phyloP scores from a whole-genome alignment of 1,284 basidiomycete genomes.

The Megacollybia platyphylla region DNA sequence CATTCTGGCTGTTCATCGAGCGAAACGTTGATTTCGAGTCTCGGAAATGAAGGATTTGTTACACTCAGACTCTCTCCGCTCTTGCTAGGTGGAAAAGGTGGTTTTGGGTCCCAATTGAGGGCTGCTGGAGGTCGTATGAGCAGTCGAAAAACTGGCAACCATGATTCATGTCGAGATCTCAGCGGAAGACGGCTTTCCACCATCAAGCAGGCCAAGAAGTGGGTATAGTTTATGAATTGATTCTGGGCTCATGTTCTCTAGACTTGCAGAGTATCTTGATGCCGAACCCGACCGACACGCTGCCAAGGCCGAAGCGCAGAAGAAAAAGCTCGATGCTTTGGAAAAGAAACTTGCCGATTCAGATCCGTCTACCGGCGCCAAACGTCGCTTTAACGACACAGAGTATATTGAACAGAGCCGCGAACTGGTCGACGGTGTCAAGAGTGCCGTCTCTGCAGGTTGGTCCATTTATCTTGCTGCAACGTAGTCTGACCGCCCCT shows the following conservation, averaged over 20 bases:
- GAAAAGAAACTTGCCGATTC: conserved; percentile 72
- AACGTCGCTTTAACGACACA: conserved; percentile 85
- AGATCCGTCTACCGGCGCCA: conserved; percentile 22
- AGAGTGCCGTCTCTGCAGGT: conserved; percentile 83
- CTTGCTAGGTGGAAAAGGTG: conserved; percentile 88
- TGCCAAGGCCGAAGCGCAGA: conserved; percentile 69
- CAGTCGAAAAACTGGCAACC: conserved; percentile 88
- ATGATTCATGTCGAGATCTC: conserved; percentile 90
- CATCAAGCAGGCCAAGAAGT: conserved; percentile 94
- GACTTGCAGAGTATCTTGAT: conserved; percentile 84
- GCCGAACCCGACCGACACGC: conserved; percentile 74
- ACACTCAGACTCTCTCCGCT: conserved; percentile 57
- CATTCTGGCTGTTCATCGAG: conserved; percentile 33
- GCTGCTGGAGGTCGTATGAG: conserved; percentile 98
- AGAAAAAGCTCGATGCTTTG: conserved; percentile 75
- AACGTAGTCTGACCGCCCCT: conserved; percentile 5
- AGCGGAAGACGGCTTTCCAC: conserved; percentile 85
- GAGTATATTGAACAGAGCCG: conserved; percentile 87
- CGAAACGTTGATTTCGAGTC: conserved; percentile 29
- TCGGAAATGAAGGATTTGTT: conserved; percentile 31
- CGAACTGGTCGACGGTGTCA: conserved; percentile 88
- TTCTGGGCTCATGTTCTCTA: conserved; percentile 18
- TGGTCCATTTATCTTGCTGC: conserved; percentile 3
- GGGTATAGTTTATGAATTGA: conserved; percentile 9
- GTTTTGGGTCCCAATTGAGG: conserved; percentile 92